Conservation (phyloP, 1,139 yeast species). For the Kurtzmaniella natalensis region DNA sequence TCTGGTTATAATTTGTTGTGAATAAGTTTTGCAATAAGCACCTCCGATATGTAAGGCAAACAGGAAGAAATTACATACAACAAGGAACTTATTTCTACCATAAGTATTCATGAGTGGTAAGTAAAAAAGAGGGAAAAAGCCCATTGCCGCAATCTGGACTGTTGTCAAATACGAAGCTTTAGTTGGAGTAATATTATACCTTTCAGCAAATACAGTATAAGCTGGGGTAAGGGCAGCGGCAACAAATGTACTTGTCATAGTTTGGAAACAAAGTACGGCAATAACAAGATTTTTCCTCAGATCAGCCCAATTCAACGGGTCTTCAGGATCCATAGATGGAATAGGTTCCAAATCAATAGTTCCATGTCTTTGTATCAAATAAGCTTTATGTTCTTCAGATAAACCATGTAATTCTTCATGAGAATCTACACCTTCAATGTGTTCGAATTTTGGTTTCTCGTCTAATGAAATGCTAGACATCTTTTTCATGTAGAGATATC, state of each 20-base stretch:
- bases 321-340: constrained; percentile 14
- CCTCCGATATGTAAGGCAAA: too few species aligned
- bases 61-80: too few species aligned
- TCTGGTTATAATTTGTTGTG: too few species aligned
- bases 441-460: too few species aligned
- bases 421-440: too few species aligned
- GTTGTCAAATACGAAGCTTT: constrained; percentile 15
- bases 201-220: constrained; percentile 12
- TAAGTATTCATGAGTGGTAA: constrained; percentile 15
- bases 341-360: constrained; percentile 14
- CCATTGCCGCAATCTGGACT: constrained; percentile 13
- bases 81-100: too few species aligned
- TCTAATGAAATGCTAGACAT: too few species aligned
- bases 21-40: too few species aligned
- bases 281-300: constrained; percentile 8
- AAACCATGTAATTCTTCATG: too few species aligned
- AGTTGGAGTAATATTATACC: constrained; percentile 11
- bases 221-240: constrained; percentile 17
- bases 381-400: constrained; percentile 11
- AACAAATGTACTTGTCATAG: constrained; percentile 14
- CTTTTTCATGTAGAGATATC: too few species aligned
- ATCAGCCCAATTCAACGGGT: constrained; percentile 16
- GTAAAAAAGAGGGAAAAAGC: constrained; percentile 14
- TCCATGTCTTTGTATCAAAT: constrained; percentile 14
- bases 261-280: constrained; percentile 13